Conservation (phyloP, 2,329 filamentous ascomycete species). For the Penicillium rolfsii region DNA sequence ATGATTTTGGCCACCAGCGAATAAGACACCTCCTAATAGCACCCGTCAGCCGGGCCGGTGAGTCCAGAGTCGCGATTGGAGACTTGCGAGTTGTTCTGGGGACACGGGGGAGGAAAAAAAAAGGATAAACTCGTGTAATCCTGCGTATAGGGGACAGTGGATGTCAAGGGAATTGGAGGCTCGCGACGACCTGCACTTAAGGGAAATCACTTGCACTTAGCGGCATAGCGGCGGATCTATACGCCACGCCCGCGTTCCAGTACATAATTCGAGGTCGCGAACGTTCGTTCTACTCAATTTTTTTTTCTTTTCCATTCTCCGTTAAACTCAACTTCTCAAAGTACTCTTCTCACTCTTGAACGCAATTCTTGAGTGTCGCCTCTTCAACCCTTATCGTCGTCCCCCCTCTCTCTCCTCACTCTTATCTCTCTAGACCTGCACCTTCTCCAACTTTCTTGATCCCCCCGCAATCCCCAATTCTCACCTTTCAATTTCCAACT, state of each 20-base stretch:
- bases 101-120: conserved; percentile 9
- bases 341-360: too few relatives aligned
- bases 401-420: not conserved
- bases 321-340: not conserved
- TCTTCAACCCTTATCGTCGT: not conserved
- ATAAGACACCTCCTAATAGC: not conserved
- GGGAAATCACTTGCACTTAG: conserved; percentile 42
- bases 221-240: conserved; percentile 32
- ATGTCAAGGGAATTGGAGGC: conserved; percentile 14
- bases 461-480: conserved; percentile 17
- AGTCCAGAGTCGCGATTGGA: conserved; percentile 1
- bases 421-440: too few relatives aligned
- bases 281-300: conserved; percentile 3
- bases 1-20: not conserved
- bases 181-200: conserved; percentile 35
- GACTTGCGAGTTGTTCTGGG: conserved; percentile 6
- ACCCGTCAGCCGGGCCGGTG: conserved; percentile 10
- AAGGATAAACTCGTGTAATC: conserved; percentile 28
- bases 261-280: conserved; percentile 8
- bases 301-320: conserved; percentile 12
- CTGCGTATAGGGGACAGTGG: conserved; percentile 33
- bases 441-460: conserved; percentile 26
- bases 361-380: not conserved
- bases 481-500: conserved; percentile 15
- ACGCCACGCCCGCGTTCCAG: conserved; percentile 19